Evolutionary conservation across 306 rosid species (phyloP).

Genomic region (Gleditsia sinensis): DNA sequence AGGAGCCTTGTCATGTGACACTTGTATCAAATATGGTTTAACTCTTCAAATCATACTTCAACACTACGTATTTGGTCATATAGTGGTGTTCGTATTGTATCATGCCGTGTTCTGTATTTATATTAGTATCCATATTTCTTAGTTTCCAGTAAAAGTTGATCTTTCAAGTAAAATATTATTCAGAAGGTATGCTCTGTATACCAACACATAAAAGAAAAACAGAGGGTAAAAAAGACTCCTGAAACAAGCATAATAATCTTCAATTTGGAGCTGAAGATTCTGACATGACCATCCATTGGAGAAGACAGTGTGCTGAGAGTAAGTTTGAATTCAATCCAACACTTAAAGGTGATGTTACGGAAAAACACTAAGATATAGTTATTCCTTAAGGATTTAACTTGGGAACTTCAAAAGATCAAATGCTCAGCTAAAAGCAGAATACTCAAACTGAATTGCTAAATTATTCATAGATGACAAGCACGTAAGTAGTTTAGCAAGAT

Average conservation of each 20-base stretch:
- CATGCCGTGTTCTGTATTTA: no score
- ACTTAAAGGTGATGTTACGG: conserved; percentile 15
- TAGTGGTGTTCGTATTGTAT: no score
- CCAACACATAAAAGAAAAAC: neutral
- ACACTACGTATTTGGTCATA: no score
- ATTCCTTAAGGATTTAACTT: conserved; percentile 4
- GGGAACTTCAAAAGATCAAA: conserved; percentile 13
- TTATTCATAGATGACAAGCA: conserved; percentile 16
- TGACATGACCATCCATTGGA: neutral
- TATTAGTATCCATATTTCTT: no score
- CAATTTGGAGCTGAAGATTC: neutral
- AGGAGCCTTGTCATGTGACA: no score
- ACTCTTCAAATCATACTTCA: no score
- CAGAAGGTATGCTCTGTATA: neutral
- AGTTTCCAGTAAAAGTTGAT: neutral
- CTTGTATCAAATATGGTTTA: no score
- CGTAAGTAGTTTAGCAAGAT: neutral
- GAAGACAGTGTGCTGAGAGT: neutral
- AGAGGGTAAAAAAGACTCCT: neutral
- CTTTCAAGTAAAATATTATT: neutral
- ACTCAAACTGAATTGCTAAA: neutral
- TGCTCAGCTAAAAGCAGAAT: neutral
- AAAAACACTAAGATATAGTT: conserved; percentile 12
- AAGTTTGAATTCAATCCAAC: neutral
- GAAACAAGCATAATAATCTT: neutral